Conservation (phyloP, 2,329 filamentous ascomycete species). For the Dactylellina haptotyla region DNA sequence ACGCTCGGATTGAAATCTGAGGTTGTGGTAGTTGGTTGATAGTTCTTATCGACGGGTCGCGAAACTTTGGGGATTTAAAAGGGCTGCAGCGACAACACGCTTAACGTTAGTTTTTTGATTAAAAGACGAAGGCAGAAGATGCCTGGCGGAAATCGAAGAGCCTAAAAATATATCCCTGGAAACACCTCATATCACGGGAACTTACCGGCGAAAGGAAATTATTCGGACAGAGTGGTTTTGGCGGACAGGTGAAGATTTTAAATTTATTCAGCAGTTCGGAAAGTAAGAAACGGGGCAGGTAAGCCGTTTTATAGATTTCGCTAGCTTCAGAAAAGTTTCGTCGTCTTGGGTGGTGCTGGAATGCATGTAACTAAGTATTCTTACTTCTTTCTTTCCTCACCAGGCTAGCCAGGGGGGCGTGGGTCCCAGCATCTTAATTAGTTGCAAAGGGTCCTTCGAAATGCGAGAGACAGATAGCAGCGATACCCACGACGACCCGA, state of each 20-base stretch:
- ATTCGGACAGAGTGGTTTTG: neutral
- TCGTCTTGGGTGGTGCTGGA: neutral
- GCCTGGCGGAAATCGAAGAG: too few species aligned
- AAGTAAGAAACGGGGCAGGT: constrained; percentile 20
- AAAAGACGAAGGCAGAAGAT: too few species aligned
- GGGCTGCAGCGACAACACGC: constrained; percentile 16
- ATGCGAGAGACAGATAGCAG: constrained; percentile 12
- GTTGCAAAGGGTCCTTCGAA: constrained; percentile 18
- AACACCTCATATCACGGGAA: constrained; percentile 25
- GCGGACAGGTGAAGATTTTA: neutral
- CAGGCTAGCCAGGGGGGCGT: constrained; percentile 4
- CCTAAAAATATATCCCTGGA: constrained; percentile 41
- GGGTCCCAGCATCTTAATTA: neutral
- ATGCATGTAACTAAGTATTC: too few species aligned
- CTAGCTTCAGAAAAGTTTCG: neutral
- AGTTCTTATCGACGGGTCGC: neutral
- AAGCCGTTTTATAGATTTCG: constrained; percentile 44
- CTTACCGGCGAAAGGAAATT: constrained; percentile 2
- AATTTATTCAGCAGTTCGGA: constrained; percentile 36
- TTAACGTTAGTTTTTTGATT: constrained; percentile 23
- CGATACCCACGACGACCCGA: neutral
- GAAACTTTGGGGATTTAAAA: neutral
- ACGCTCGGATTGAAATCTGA: neutral
- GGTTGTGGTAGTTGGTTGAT: neutral
- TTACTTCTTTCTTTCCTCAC: too few species aligned